phyloP scores from a whole-genome alignment of 345 rosid species.

The Citrus sp. region DNA sequence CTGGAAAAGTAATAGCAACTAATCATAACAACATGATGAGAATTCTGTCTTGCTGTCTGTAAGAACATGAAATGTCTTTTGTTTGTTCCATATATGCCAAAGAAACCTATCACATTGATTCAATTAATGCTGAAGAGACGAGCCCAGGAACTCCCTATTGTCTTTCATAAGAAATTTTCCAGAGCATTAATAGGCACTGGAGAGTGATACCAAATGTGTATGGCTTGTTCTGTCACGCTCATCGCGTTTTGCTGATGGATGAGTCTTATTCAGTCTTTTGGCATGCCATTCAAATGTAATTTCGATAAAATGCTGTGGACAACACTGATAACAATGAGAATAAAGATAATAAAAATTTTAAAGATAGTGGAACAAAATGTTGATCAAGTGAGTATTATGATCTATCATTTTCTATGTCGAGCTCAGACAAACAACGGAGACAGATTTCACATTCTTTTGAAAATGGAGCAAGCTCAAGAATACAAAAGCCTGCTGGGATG shows the following conservation, averaged over 20 bases:
- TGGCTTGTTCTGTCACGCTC: slow-evolving; percentile 23
- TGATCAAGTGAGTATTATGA: not conserved
- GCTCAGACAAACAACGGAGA: not conserved
- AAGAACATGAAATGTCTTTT: slow-evolving; percentile 16
- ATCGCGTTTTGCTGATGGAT: slow-evolving; percentile 30
- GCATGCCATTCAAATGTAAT: not conserved
- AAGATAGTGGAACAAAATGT: not conserved
- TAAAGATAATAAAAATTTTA: not conserved
- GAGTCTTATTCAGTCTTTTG: slow-evolving; percentile 20
- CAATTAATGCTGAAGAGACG: not conserved
- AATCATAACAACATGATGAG: slow-evolving; percentile 47
- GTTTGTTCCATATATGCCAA: slow-evolving; percentile 9
- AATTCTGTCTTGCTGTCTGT: slow-evolving; percentile 31
- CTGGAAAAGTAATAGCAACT: slow-evolving; percentile 25
- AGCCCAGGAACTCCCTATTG: slow-evolving; percentile 11
- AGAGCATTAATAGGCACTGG: not conserved
- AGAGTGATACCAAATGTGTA: slow-evolving; percentile 2
- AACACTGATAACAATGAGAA: slow-evolving; percentile 1
- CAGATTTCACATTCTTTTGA: not conserved
- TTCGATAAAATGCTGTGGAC: not conserved
- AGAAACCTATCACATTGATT: not conserved
- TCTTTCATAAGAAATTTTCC: not conserved
- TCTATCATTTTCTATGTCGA: not conserved
- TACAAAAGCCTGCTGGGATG: not conserved
- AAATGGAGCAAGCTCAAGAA: not conserved